Base-by-base conservation (phyloP, 148 eudicot genomes). In the Nepenthes mirabilis region DNA sequence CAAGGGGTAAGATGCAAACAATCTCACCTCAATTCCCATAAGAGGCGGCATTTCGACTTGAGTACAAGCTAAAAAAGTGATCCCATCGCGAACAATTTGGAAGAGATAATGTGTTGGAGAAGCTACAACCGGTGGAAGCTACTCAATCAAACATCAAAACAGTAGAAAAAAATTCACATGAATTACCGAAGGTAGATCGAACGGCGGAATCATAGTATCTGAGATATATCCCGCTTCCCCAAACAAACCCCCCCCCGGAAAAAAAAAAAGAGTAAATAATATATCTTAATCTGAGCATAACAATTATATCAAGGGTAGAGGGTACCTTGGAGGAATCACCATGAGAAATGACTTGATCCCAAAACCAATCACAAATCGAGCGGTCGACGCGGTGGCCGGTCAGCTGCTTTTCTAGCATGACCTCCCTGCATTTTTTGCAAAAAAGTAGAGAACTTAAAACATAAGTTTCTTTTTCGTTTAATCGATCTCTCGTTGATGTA, bases 1-100 rank as follows among this genome's bases (percentile, higher is more conserved):
- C 0, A 35, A 43, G 32, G 48, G n/a, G 23, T 36, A 58, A 52
- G 23, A 66, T 11, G 56, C 63, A 68, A 43, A 56, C 1, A 61
- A 69, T 47, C 78, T 76, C 68, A 93, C 99, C 95, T 93, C 96
- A 68, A 76, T 86, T 72, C 83, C 99, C 99, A 88, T 83, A 69
- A 93, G 74, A 68, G 99, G 96, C 40, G 99, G 87, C 99, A 93
- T 93, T 81, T 93, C 99, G 67, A 86, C 82, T 77, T 93, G 96
- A 61, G 96, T 74, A 78, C 99, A 93, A 8, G 99, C 95, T 61
- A 93, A 72, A 62, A 93, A 88, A 14, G 89, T 80, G 77, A 88
- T 86, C 60, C 95, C 96, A 70, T 86, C 90, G 35, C 96, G 88
- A 53, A 80, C 84, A 68, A 93, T 74, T 73, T 88, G 98, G 65